Evolutionary conservation across 1,284 basidiomycete species (phyloP).

Genomic region (Cerrena zonata): DNA sequence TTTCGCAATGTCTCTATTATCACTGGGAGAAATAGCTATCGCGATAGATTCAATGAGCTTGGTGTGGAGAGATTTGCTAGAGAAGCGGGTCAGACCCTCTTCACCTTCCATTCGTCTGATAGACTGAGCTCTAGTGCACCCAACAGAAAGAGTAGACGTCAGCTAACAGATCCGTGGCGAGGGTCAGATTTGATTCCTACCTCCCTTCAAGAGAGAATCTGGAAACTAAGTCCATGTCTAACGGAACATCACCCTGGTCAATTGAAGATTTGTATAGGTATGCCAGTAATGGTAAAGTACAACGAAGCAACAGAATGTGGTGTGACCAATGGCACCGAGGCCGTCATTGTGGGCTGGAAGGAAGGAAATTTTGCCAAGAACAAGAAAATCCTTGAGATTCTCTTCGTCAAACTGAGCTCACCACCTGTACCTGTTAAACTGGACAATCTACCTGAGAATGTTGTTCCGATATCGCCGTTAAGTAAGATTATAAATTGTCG

Average conservation of each 20-base stretch:
- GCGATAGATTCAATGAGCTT: slow-evolving; percentile 30
- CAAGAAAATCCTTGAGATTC: slow-evolving; percentile 22
- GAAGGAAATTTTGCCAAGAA: slow-evolving; percentile 5
- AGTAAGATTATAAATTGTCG: slow-evolving; percentile 12
- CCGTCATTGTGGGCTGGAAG: slow-evolving; percentile 29
- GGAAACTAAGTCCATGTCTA: slow-evolving; percentile 19
- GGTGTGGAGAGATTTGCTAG: slow-evolving; percentile 24
- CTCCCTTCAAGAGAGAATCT: slow-evolving; percentile 19
- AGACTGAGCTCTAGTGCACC: slow-evolving; percentile 2
- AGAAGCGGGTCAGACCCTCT: slow-evolving; percentile 23
- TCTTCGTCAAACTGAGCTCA: slow-evolving; percentile 33
- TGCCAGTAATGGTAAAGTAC: slow-evolving; percentile 35
- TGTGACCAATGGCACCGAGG: slow-evolving; percentile 39
- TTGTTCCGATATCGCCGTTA: slow-evolving; percentile 29
- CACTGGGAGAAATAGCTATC: slow-evolving; percentile 25
- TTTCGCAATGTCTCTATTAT: slow-evolving; percentile 32
- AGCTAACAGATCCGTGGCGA: slow-evolving; percentile 1
- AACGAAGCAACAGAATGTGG: slow-evolving; percentile 34
- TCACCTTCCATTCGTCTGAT: slow-evolving; percentile 28
- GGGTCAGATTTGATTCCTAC: slow-evolving; percentile 10
- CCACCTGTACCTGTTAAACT: slow-evolving; percentile 27
- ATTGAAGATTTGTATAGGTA: slow-evolving; percentile 31
- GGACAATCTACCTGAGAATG: slow-evolving; percentile 31
- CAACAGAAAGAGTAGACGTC: no score
- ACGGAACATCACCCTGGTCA: slow-evolving; percentile 24